Conservation (phyloP, 83 land plant species). For the Picea mariana region DNA sequence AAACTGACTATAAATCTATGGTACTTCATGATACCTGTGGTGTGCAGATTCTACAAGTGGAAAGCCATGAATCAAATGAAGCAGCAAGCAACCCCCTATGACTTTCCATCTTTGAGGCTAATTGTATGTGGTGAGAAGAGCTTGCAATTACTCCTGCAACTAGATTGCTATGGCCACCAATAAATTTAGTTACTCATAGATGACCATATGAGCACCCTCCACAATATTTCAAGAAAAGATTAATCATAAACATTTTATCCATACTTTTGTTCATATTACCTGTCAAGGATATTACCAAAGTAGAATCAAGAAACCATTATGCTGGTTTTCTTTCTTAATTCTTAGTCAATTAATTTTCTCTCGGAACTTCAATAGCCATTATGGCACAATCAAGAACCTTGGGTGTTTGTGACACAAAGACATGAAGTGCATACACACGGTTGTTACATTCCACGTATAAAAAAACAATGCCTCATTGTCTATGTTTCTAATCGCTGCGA, state of each 20-base stretch:
- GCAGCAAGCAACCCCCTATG: constrained; percentile 30
- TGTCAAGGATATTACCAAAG: background rate
- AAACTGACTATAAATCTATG: background rate
- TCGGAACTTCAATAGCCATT: too few relatives aligned
- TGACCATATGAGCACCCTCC: constrained; percentile 32
- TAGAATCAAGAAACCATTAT: too few relatives aligned
- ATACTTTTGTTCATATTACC: background rate
- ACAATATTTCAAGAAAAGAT: background rate
- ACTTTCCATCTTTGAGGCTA: constrained; percentile 13
- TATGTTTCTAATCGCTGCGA: too few relatives aligned
- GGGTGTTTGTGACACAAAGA: too few relatives aligned
- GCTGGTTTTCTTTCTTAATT: too few relatives aligned
- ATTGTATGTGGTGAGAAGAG: constrained; percentile 11
- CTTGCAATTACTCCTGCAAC: constrained; percentile 32
- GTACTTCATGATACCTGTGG: constrained; percentile 21
- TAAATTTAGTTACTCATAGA: constrained; percentile 33
- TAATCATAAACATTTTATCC: background rate
- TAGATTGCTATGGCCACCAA: constrained; percentile 31
- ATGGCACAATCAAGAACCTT: too few relatives aligned
- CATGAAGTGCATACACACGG: too few relatives aligned
- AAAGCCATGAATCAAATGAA: constrained; percentile 37
- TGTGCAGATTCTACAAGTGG: constrained; percentile 19
- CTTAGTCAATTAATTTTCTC: background rate
- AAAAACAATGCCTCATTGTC: too few relatives aligned
- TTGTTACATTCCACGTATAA: too few relatives aligned